phyloP scores from a whole-genome alignment of 176 grass and related monocot genomes.

The Aegilops bicornis region DNA sequence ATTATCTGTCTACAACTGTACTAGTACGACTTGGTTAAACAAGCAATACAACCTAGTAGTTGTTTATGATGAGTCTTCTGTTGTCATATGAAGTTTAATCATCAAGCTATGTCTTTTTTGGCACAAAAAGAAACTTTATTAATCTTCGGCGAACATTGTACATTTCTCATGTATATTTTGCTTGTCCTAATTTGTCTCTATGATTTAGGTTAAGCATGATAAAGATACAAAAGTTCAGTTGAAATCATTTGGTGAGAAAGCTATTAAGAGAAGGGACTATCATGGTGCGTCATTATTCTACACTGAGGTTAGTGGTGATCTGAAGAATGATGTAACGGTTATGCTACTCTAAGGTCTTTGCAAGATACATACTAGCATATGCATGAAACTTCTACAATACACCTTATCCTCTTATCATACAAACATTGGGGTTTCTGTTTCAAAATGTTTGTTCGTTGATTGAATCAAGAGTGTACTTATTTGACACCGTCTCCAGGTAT shows the following conservation, averaged over 20 bases:
- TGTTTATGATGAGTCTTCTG: not conserved
- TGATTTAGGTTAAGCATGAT: not conserved
- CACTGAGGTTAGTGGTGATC: not conserved
- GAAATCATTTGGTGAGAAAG: constrained; percentile 13
- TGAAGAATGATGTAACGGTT: not conserved
- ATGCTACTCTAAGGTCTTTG: not conserved
- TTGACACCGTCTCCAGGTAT: not conserved
- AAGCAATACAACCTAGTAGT: not conserved
- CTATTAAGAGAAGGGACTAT: constrained; percentile 24
- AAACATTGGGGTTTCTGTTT: not conserved
- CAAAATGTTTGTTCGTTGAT: not conserved
- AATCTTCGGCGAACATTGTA: not conserved
- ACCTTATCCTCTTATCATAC: not conserved
- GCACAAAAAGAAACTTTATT: not conserved
- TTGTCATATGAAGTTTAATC: not conserved
- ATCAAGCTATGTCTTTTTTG: not conserved
- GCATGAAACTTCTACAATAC: not conserved
- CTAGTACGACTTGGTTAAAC: not conserved
- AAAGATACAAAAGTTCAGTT: not conserved
- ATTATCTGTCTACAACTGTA: not conserved
- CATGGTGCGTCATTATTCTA: constrained; percentile 1
- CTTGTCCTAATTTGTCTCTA: not conserved
- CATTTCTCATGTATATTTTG: not conserved
- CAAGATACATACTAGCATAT: not conserved
- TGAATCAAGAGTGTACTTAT: not conserved